These are phyloP conservation scores for Nothomitra cinnamomea DNA, from an alignment of 2,329 filamentous ascomycete species.

Conservation along the genomic window DNA sequence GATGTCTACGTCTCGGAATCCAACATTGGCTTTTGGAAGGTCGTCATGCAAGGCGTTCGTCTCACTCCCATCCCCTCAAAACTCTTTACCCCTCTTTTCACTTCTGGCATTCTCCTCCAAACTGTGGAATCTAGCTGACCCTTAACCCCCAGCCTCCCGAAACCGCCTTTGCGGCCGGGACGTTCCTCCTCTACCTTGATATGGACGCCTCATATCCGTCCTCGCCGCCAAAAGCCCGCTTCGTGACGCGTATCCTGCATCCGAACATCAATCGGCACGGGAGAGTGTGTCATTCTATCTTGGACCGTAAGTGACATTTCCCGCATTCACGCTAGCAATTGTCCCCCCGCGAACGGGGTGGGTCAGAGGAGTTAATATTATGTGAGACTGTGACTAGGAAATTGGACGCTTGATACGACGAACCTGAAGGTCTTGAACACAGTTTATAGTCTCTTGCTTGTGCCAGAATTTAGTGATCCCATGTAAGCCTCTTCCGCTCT, in stretches of 20 bases:
- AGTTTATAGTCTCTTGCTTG: no score
- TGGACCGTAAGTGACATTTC: constrained; percentile 13
- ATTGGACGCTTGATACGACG: no score
- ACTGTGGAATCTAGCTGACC: no score
- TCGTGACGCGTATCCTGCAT: constrained; percentile 14
- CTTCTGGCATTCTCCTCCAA: no score
- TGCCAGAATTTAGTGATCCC: no score
- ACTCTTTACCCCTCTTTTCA: no score
- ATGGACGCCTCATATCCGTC: constrained; percentile 11
- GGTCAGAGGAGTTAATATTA: no score
- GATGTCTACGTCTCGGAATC: constrained; percentile 13
- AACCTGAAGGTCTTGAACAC: no score
- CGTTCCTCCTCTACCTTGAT: constrained; percentile 12
- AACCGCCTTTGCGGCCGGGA: constrained; percentile 9
- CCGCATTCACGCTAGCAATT: no score
- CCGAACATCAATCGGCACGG: constrained; percentile 16
- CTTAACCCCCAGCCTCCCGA: constrained; percentile 6
- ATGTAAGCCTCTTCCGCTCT: no score
- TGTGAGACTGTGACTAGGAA: constrained; percentile 11
- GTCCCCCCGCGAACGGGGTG: no score
- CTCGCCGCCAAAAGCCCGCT: constrained; percentile 11
- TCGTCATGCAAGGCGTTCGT: constrained; percentile 9
- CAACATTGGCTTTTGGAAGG: constrained; percentile 13
- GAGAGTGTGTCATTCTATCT: constrained; percentile 13
- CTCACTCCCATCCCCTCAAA: no score